A percentile compares a stretch with the other conserved stretches of the same genome.
These are phyloP conservation scores for Myriangium duriaei DNA, from an alignment of 2,329 filamentous ascomycete species.

Conservation along the genomic window DNA sequence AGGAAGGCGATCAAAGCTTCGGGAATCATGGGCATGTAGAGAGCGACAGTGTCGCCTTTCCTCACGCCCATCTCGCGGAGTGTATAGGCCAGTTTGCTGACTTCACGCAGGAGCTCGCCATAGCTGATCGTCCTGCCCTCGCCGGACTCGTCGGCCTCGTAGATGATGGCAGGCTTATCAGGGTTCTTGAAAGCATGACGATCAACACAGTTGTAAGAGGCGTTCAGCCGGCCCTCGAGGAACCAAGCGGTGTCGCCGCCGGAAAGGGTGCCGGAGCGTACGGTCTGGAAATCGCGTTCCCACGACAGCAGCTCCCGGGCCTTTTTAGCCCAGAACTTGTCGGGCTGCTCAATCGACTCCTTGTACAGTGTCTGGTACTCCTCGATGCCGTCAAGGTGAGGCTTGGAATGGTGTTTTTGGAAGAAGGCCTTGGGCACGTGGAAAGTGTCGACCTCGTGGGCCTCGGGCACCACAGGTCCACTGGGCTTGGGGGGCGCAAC, in stretches of 20 bases:
- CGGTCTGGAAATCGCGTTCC: conserved; percentile 84
- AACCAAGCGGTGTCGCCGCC: conserved; percentile 91
- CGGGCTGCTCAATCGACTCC: conserved; percentile 79
- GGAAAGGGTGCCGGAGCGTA: conserved; percentile 60
- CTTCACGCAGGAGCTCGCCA: conserved; percentile 80
- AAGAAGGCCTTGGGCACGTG: conserved; percentile 46
- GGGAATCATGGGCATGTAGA: conserved; percentile 98
- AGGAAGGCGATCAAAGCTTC: conserved; percentile 86
- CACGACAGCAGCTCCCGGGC: conserved; percentile 85
- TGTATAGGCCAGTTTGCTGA: conserved; percentile 74
- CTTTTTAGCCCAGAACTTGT: conserved; percentile 78
- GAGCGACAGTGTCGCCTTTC: conserved; percentile 93
- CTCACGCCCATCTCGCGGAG: conserved; percentile 91
- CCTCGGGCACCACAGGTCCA: conserved; percentile 55
- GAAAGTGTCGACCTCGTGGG: conserved; percentile 63
- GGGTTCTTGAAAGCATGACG: conserved; percentile 93
- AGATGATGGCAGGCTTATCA: conserved; percentile 90
- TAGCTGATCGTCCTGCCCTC: conserved; percentile 89
- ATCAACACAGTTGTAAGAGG: conserved; percentile 94
- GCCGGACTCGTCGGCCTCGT: conserved; percentile 84
- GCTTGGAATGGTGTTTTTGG: conserved; percentile 45
- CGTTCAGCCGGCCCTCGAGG: conserved; percentile 82
- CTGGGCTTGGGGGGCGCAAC: conserved; percentile 24
- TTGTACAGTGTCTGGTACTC: conserved; percentile 54
- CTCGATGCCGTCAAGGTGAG: conserved; percentile 47